Base-by-base conservation (phyloP, 768 basidiomycete genomes). In the Tylopilus subfusipes region DNA sequence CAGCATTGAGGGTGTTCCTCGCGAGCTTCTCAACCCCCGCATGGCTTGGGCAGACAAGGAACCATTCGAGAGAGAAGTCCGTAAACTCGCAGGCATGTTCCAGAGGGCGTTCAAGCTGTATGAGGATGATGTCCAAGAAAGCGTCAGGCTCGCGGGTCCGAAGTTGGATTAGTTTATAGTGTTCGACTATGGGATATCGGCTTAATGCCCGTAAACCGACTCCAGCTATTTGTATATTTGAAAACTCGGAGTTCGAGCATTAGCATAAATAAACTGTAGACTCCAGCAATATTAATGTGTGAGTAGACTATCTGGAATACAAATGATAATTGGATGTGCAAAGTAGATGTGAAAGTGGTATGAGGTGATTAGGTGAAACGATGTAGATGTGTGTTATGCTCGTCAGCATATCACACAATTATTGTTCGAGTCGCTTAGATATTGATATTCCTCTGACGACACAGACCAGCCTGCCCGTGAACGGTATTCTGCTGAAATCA, bases 81-180 rank as follows among this genome's bases (percentile, higher is more conserved):
- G 82, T 68, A 97, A 94, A 76, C 79, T 99, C 30, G 93, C 76
- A 36, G 83, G 83, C 59, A 98, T 98, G 95, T 98, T 98, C 84
- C 78, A 81, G 69, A 92, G 89, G 75, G 95, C 94, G 38, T 97
- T 97, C 73, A 86, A 84, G 63, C 74, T 94, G 70, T 98, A 98
- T 70, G 89, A 94, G 77, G 82, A 78, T 65, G 91, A 91, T 61
- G 91, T 96, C 9, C 80, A 84, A 30, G 80, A 82, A 63, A 86
- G 86, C 71, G 93, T 97, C 53, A 79, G 86, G 65, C 66, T 80
- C 58, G 92, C 94, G 22, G 96, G 95, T 36, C 96, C 95, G 21
- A 72, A 14, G 46, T 44, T 70, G 52, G 68, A 70, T 44, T 69
- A 57, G 42, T 46, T 52, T 19, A 4, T 13, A 13, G 43, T 34